phyloP scores from a whole-genome alignment of 352 stramenopile species.

The Poterioochromonas sp. region DNA sequence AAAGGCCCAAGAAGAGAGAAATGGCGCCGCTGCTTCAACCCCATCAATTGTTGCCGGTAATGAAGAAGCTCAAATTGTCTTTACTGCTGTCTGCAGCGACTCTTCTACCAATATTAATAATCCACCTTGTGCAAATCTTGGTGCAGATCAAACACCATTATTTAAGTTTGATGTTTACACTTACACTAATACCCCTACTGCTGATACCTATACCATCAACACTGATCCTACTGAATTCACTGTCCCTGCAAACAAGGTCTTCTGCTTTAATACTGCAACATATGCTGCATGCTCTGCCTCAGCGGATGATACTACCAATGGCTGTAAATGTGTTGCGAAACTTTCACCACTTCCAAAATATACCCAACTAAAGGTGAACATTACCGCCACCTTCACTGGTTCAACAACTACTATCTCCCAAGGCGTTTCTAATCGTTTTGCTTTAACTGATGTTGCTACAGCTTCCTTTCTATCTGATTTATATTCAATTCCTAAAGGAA shows the following conservation, averaged over 20 bases:
- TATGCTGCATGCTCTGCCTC: neutral
- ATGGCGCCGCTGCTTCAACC: neutral
- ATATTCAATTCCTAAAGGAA: neutral
- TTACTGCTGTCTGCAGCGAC: neutral
- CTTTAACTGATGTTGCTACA: conserved; percentile 23
- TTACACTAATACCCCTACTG: neutral
- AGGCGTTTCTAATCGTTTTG: neutral
- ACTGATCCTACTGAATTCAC: conserved; percentile 15
- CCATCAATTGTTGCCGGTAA: neutral
- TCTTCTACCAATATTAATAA: neutral
- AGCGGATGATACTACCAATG: neutral
- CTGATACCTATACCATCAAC: conserved; percentile 16
- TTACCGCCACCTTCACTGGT: conserved; percentile 13
- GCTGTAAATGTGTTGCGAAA: conserved; percentile 25
- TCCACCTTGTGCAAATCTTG: neutral
- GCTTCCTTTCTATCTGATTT: conserved; percentile 7
- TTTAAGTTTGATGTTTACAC: neutral
- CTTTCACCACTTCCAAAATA: conserved; percentile 17
- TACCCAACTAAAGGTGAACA: conserved; percentile 15
- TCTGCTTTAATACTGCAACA: conserved; percentile 15
- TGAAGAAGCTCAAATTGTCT: neutral
- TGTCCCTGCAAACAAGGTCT: neutral
- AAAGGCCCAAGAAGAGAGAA: neutral
- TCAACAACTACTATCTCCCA: neutral
- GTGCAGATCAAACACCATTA: neutral